Base-by-base conservation (phyloP, 306 rosid genomes). In the Hippophae tibetana region DNA sequence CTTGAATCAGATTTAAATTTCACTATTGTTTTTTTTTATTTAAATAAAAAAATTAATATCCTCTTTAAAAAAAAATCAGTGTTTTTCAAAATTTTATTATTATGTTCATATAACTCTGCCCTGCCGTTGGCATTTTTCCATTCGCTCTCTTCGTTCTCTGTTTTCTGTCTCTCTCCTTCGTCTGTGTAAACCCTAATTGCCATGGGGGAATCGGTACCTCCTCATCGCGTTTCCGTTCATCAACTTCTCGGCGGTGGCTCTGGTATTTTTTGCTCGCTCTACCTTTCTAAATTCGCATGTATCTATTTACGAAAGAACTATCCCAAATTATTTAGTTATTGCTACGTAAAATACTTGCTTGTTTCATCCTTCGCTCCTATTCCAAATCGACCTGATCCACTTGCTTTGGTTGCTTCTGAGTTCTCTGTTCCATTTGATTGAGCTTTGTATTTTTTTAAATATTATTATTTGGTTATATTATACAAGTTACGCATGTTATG, bases 161-260 rank as follows among this genome's bases (percentile, higher is more conserved):
- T 47, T 31, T 55, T 71, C 71, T 45, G 13, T 23, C 58, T 53
- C 42, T 41, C 4, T 9, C 9, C 41, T n/a, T 41, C 8, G 43
- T 9, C 27, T 10, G 50, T 56, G 66, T 57, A 77, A 79, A 78
- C 81, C 95, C 69, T 63, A 68, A 54, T 67, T 72, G 76, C 86
- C 84, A 93, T 93, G 97, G 83, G 57, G 56, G 95, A 86, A 55
- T 76, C 95, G 55, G 52, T 69, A 13, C 66, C 65, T 67, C 44
- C 71, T 61, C 75, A 57, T 69, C 96, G 83, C 50, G 58, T 74
- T 61, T 80, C 88, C 74, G 81, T 88, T 72, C 86, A 86, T 48
- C 86, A 75, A 66, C 74, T 79, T 66, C 86, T 93, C 55, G 99
- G 97, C 57, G 81, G 71, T 61, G 95, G 97, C 68, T 63, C 54